These are phyloP conservation scores for Sanghuangporus baumii DNA, from an alignment of 1,284 basidiomycete genomes.

Conservation along the genomic window DNA sequence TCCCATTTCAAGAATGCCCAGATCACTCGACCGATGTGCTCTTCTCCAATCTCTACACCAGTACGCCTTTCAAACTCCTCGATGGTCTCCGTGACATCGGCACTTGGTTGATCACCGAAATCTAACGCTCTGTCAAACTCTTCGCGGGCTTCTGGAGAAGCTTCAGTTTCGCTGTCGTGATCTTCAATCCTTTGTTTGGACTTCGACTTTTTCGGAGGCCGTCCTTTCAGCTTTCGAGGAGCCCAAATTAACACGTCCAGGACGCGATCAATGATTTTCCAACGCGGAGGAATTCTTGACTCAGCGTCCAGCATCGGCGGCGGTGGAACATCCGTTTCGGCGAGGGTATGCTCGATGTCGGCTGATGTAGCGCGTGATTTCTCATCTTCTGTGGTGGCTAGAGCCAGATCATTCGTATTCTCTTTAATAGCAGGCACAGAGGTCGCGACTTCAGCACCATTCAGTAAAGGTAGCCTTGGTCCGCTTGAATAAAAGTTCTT, in stretches of 20 bases:
- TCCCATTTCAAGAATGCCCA: conserved; percentile 88
- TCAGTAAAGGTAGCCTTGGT: conserved; percentile 61
- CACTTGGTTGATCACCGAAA: conserved; percentile 53
- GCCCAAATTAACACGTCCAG: conserved; percentile 69
- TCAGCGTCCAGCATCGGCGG: conserved; percentile 53
- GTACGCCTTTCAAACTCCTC: conserved; percentile 55
- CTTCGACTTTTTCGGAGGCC: conserved; percentile 26
- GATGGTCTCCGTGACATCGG: conserved; percentile 44
- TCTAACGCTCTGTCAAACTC: conserved; percentile 33
- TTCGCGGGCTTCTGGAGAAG: conserved; percentile 24
- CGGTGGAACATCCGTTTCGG: conserved; percentile 25
- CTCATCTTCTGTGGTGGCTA: conserved; percentile 33
- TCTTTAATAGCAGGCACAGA: conserved; percentile 21
- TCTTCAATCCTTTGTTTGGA: conserved; percentile 23
- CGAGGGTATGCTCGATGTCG: neutral
- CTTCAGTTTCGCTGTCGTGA: conserved; percentile 30
- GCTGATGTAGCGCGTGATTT: conserved; percentile 28
- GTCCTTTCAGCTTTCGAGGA: conserved; percentile 25
- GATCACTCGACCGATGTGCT: conserved; percentile 57
- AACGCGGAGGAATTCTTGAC: conserved; percentile 59
- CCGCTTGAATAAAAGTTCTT: conserved; percentile 74
- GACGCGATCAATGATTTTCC: conserved; percentile 79
- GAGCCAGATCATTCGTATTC: conserved; percentile 25
- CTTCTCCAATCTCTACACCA: conserved; percentile 37
- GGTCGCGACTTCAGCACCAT: conserved; percentile 30